A percentile compares a stretch with the other conserved stretches of the same genome.
phyloP scores from a whole-genome alignment of 495 filamentous ascomycete species.

The Jackrogersella multiformis region DNA sequence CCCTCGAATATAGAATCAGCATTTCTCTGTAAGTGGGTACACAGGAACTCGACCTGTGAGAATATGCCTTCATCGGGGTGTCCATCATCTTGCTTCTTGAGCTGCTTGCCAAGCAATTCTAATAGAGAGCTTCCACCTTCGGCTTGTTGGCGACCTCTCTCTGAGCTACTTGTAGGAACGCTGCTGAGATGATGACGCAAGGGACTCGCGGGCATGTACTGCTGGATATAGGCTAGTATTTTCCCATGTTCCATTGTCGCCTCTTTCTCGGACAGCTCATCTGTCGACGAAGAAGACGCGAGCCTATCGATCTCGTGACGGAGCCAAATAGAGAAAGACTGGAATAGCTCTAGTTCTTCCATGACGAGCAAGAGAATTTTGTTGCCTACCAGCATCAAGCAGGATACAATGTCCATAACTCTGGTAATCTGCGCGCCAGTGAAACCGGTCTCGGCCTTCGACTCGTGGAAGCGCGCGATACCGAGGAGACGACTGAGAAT shows the following conservation, averaged over 20 bases:
- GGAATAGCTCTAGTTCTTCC: conserved; percentile 81
- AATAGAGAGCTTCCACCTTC: conserved; percentile 52
- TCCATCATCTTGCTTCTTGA: conserved; percentile 54
- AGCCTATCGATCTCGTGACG: conserved; percentile 80
- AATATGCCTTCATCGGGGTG: conserved; percentile 51
- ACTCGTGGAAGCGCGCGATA: conserved; percentile 79
- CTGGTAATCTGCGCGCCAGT: conserved; percentile 60
- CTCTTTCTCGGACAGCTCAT: conserved; percentile 65
- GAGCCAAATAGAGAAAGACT: conserved; percentile 84
- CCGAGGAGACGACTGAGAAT: conserved; percentile 86
- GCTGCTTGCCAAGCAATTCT: conserved; percentile 57
- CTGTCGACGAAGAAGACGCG: conserved; percentile 54
- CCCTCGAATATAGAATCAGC: conserved; percentile 56
- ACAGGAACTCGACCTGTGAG: conserved; percentile 56
- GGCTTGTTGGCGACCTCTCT: conserved; percentile 45
- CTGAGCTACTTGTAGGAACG: conserved; percentile 42
- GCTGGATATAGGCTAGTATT: conserved; percentile 62
- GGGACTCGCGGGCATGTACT: conserved; percentile 58
- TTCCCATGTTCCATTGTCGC: conserved; percentile 63
- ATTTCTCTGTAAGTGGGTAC: conserved; percentile 52
- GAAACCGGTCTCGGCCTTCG: conserved; percentile 72
- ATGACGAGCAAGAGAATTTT: conserved; percentile 75
- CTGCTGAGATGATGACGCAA: conserved; percentile 54
- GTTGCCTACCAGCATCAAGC: conserved; percentile 77
- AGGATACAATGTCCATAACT: conserved; percentile 75